Evolutionary conservation across 805 yeast genomes (phyloP).

Genomic region (Teunomyces lycoperdinae): DNA sequence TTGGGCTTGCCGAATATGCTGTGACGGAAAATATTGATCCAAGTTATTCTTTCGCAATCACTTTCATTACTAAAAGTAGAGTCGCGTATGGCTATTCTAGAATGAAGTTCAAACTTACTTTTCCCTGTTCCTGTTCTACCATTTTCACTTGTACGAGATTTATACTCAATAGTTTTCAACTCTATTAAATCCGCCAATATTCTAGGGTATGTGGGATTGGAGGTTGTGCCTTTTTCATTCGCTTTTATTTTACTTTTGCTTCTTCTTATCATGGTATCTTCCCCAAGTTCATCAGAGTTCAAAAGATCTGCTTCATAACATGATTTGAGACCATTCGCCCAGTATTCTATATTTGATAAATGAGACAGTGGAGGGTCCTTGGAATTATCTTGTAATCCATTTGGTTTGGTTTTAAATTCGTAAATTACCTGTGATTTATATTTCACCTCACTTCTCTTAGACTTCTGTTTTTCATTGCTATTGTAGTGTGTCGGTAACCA

Average conservation of each 20-base stretch:
- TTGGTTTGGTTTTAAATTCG: conserved; percentile 18
- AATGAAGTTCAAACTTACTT: background rate
- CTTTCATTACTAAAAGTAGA: conserved; percentile 12
- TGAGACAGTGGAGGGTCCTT: background rate
- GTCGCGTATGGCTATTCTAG: background rate
- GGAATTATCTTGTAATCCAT: background rate
- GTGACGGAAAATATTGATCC: conserved; percentile 51
- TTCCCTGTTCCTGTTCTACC: no score
- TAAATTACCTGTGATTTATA: conserved; percentile 20
- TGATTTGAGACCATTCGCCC: background rate
- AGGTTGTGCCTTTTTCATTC: no score
- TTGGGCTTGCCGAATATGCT: conserved; percentile 49
- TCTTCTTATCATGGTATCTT: background rate
- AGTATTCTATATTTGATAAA: background rate
- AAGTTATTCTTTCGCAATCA: conserved; percentile 48
- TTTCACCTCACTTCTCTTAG: background rate
- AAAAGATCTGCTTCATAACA: background rate
- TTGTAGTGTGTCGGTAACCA: conserved; percentile 19
- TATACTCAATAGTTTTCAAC: no score
- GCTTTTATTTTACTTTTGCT: background rate
- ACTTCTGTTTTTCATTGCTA: background rate
- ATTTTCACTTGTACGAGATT: no score
- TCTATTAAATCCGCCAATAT: no score
- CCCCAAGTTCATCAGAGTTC: background rate
- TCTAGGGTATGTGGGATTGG: no score